Base-by-base conservation (phyloP, 768 basidiomycete genomes). In the Rossbeevera mucosa region DNA sequence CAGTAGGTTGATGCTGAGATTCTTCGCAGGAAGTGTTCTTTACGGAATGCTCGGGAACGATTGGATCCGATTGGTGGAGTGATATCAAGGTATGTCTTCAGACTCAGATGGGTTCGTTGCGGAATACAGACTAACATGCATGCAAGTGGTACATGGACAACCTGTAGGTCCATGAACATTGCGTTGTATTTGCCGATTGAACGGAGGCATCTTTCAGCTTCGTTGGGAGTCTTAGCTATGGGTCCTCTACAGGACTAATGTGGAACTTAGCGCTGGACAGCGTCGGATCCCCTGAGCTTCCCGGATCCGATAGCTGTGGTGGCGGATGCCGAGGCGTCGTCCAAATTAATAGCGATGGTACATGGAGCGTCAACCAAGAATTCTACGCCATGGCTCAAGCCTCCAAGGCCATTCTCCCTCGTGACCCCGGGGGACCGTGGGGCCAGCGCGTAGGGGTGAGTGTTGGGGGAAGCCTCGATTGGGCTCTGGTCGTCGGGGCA, bases 381-480 rank as follows among this genome's bases (percentile, higher is more conserved):
- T 90, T 84, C 68, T 88, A 86, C 52, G 68, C 81, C 0, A 84
- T 89, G 80, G 85, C 83, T 1, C 86, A 89, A 48, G 82, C 82
- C 3, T 85, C 84, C 21, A 86, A 86, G 64, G 87, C 86, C 2
- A 77, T 85, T 48, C 72, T 86, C 20, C 88, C 88, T 0, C 80
- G 81, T 44, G 88, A 91, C 47, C 59, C 60, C 1, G 81, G 80
- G 2, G 88, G 88, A 1, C 83, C 85, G 1, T 88, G 75, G 61
- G 88, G 81, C 16, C 74, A 85, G 59, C 78, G 88, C 13, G 81
- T 89, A 41, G 83, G 80, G 3, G 81, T 83, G 14, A 74, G 74
- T 33, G 80, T 89, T 1, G 76, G 76, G 6, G 87, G 87, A 1
- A 67, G 59, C 7, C 69, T 80, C 14, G 72, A 62, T 56, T 82